Conservation (phyloP, 441 rosid species). For the Corymbia calophylla region DNA sequence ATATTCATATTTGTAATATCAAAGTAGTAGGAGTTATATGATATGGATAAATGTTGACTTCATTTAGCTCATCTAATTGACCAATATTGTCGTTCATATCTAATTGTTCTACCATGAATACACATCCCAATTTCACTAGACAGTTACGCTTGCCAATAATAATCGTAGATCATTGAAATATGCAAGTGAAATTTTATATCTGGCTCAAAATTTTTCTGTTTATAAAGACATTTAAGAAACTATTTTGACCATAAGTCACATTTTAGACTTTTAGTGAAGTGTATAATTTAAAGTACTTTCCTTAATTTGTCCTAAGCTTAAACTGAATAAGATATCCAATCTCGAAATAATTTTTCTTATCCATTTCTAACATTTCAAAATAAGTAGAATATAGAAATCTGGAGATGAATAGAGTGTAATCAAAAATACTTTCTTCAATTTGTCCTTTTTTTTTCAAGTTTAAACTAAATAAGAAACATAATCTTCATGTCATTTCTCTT, state of each 20-base stretch:
- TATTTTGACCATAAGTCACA: not conserved
- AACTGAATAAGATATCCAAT: not conserved
- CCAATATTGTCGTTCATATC: not conserved
- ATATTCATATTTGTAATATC: not conserved
- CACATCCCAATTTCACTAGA: not conserved
- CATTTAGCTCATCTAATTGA: not conserved
- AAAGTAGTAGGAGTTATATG: not conserved
- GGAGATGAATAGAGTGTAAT: no score
- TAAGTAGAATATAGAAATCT: no score
- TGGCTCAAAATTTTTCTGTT: not conserved
- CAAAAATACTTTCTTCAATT: no score
- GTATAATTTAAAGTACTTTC: no score
- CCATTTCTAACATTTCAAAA: no score
- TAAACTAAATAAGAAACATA: no score
- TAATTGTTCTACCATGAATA: not conserved
- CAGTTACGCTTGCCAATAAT: not conserved
- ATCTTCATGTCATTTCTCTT: no score
- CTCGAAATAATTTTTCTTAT: not conserved
- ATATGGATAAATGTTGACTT: not conserved
- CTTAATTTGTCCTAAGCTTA: not conserved
- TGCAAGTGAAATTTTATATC: not conserved
- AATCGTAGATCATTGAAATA: not conserved
- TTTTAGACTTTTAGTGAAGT: not conserved
- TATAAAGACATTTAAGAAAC: not conserved
- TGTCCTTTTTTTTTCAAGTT: no score